Base-by-base conservation (phyloP, 2,329 filamentous ascomycete genomes). In the Pseudohalonectria lignicola region DNA sequence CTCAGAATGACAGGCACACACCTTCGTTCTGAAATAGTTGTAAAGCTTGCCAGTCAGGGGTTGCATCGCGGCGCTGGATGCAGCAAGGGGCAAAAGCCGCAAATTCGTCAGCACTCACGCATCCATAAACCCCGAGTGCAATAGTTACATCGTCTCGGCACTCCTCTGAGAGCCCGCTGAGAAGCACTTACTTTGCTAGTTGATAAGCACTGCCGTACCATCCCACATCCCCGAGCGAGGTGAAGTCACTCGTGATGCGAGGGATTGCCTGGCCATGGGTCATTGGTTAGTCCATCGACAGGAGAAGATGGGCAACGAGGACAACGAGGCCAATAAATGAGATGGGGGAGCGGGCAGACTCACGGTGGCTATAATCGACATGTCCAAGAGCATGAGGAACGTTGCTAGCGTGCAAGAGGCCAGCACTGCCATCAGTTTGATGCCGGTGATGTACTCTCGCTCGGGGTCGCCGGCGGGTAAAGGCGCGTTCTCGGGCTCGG, bases 1-100 rank as follows among this genome's bases (percentile, higher is more conserved):
- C n/a, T n/a, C n/a, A n/a, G n/a, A n/a, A n/a, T n/a, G n/a, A n/a
- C n/a, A n/a, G n/a, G n/a, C n/a, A n/a, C n/a, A 7, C 12, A 31
- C 29, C 29, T 31, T 31, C 13, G 31, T 19, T 19, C n/a, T 31
- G 29, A 38, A 32, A n/a, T 18, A 20, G 9, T 39, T 37, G 36
- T 50, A 51, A 10, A 50, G 38, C 33, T 45, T 48, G 21, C 47
- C 47, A 13, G 41, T 39, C 10, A 52, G 41, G 3, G 45, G 49
- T 18, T 50, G 45, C n/a, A 49, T 18, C 9, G 40, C 38, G 2
- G 49, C 45, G 37, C 35, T 45, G 33, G 44, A 26, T n/a, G n/a
- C n/a, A n/a, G n/a, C n/a, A n/a, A n/a, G n/a, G n/a, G n/a, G n/a
- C n/a, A n/a, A n/a, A n/a, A n/a, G n/a, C n/a, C n/a, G n/a, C n/a